Conservation (phyloP, 768 basidiomycete genomes). For the Leccinellum rugosiceps region DNA sequence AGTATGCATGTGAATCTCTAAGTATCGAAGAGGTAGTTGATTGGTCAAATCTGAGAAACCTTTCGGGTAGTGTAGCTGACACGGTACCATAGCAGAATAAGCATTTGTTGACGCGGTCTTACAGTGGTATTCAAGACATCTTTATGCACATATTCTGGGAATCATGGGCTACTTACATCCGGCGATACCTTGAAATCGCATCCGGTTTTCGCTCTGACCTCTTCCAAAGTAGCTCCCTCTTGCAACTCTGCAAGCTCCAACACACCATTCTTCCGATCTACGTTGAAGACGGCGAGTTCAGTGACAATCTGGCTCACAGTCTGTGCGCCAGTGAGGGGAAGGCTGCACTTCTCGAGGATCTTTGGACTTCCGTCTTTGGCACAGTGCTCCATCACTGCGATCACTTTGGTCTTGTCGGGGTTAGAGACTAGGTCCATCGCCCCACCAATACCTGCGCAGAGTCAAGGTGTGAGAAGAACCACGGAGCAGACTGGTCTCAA, state of each 20-base stretch:
- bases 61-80: too few species aligned
- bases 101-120: not conserved
- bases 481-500: not conserved
- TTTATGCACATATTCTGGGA: slow-evolving; percentile 1
- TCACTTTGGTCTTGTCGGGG: slow-evolving; percentile 91
- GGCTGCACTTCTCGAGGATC: slow-evolving; percentile 73
- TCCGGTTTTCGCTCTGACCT: slow-evolving; percentile 83
- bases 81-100: not conserved
- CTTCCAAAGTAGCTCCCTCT: slow-evolving; percentile 79
- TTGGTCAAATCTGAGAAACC: too few species aligned
- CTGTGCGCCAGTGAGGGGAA: slow-evolving; percentile 87
- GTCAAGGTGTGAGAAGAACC: slow-evolving; percentile 5
- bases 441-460: slow-evolving; percentile 75
- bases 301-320: slow-evolving; percentile 91
- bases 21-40: too few species aligned
- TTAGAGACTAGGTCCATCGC: slow-evolving; percentile 97
- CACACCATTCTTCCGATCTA: slow-evolving; percentile 71
- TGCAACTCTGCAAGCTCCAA: slow-evolving; percentile 79
- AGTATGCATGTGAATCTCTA: too few species aligned
- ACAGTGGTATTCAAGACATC: slow-evolving; percentile 1
- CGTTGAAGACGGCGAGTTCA: slow-evolving; percentile 87
- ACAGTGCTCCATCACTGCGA: slow-evolving; percentile 86
- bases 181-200: slow-evolving; percentile 69
- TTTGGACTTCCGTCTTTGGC: slow-evolving; percentile 89
- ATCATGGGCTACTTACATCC: slow-evolving; percentile 48